Evolutionary conservation across 1,139 yeast species (phyloP).

Genomic region (Yamadazyma aaseri): DNA sequence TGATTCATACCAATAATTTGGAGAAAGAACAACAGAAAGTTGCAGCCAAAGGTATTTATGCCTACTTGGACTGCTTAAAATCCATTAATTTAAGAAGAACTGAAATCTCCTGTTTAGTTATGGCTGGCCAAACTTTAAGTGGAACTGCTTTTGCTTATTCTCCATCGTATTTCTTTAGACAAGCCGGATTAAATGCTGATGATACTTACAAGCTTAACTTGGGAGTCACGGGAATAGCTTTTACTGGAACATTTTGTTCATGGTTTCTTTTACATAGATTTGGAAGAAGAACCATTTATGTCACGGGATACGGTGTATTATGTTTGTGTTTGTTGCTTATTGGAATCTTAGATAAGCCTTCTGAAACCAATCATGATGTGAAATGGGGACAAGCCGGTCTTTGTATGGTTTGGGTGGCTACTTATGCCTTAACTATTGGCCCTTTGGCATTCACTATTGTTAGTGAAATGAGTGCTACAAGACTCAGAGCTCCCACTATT

Average conservation of each 20-base stretch:
- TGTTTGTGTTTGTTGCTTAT: conserved; percentile 38
- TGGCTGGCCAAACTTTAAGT: conserved; percentile 11
- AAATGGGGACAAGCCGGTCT: conserved; percentile 25
- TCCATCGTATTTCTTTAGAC: conserved; percentile 34
- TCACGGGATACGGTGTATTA: conserved; percentile 21
- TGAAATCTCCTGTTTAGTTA: conserved; percentile 21
- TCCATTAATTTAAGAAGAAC: conserved; percentile 23
- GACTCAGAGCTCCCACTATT: conserved; percentile 24
- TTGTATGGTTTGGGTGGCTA: conserved; percentile 24
- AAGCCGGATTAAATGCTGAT: conserved; percentile 28
- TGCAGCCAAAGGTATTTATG: conserved; percentile 17
- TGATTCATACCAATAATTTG: conserved; percentile 12
- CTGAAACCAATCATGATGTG: conserved; percentile 15
- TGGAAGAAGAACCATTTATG: conserved; percentile 24
- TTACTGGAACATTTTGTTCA: conserved; percentile 18
- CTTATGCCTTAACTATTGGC: conserved; percentile 24
- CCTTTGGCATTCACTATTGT: conserved; percentile 25
- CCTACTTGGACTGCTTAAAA: conserved; percentile 19
- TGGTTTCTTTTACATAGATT: conserved; percentile 21
- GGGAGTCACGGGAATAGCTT: conserved; percentile 27
- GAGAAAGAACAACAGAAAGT: conserved; percentile 8
- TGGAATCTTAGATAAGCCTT: conserved; percentile 38
- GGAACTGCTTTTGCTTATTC: conserved; percentile 15
- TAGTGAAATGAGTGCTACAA: conserved; percentile 24
- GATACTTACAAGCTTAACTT: conserved; percentile 25